phyloP scores from a whole-genome alignment of 345 rosid species.

The Corchorus capsularis region DNA sequence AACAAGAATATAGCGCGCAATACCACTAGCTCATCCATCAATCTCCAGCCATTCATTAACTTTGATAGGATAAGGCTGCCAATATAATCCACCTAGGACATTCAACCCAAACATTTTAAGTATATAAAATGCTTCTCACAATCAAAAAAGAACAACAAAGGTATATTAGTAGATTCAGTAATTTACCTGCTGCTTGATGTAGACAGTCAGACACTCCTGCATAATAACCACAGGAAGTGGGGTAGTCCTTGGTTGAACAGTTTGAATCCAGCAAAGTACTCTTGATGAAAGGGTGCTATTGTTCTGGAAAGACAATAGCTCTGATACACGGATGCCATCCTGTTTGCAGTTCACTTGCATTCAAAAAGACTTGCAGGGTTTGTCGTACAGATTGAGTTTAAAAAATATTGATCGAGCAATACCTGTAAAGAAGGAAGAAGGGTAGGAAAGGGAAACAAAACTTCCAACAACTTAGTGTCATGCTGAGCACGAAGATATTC shows the following conservation, averaged over 20 bases:
- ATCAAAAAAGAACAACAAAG: conserved; percentile 10
- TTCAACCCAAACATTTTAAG: conserved; percentile 24
- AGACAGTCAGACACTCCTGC: conserved; percentile 79
- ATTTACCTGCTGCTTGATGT: conserved; percentile 78
- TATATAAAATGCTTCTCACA: conserved; percentile 7
- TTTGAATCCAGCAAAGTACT: conserved; percentile 72
- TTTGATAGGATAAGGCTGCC: conserved; percentile 77
- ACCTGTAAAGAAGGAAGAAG: conserved; percentile 90
- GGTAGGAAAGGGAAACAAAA: conserved; percentile 90
- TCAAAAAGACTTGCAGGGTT: conserved; percentile 18
- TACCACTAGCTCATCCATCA: conserved; percentile 97
- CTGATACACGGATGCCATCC: conserved; percentile 67
- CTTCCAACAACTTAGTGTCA: conserved; percentile 61
- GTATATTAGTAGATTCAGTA: conserved; percentile 24
- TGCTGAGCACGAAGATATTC: conserved; percentile 59
- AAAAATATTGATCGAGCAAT: conserved; percentile 23
- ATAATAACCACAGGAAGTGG: conserved; percentile 80
- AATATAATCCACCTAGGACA: conserved; percentile 71
- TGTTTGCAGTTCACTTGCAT: conserved; percentile 38
- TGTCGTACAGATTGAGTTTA: not conserved
- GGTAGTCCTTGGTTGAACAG: conserved; percentile 54
- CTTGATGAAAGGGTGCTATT: conserved; percentile 86
- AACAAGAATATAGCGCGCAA: conserved; percentile 93
- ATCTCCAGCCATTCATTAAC: conserved; percentile 90
- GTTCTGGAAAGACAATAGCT: conserved; percentile 80